A percentile compares a stretch with the other conserved stretches of the same genome.
These are phyloP conservation scores for Cymbopogon flexuosus DNA, from an alignment of 202 grass and related monocot genomes.

Conservation along the genomic window DNA sequence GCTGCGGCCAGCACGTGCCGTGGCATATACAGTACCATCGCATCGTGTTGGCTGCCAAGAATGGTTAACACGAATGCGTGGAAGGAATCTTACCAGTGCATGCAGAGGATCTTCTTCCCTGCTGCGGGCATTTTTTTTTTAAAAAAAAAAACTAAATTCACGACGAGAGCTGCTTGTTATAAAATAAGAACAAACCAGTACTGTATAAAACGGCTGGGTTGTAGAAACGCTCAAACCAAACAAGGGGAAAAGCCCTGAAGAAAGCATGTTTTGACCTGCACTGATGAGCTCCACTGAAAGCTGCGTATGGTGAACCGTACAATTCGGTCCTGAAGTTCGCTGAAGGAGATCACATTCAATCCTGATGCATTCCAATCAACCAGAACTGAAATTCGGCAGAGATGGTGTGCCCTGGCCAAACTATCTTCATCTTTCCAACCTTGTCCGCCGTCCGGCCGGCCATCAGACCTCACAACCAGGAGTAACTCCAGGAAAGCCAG, in stretches of 20 bases:
- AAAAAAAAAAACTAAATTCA: too few species aligned
- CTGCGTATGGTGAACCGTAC: neutral
- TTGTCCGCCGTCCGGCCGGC: neutral
- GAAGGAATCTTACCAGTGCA: neutral
- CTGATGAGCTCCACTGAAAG: neutral
- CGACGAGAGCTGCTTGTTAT: too few species aligned
- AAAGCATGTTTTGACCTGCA: neutral
- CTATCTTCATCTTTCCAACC: neutral
- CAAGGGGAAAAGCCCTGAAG: too few species aligned
- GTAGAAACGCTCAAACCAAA: too few species aligned
- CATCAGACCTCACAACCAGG: neutral
- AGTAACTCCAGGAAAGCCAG: neutral
- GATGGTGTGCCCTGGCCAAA: slow-evolving; percentile 17
- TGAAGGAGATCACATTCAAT: neutral
- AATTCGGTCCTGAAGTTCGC: neutral
- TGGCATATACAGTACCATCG: neutral
- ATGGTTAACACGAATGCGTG: neutral
- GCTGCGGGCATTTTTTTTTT: too few species aligned
- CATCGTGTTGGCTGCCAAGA: neutral
- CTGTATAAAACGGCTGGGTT: too few species aligned
- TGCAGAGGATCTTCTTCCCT: too few species aligned
- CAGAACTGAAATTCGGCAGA: slow-evolving; percentile 26
- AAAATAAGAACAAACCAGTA: too few species aligned
- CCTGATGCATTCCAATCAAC: slow-evolving; percentile 15
- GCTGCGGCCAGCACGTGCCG: neutral